phyloP scores from a whole-genome alignment of 2,329 filamentous ascomycete genomes.

The Pseudonectria buxi region DNA sequence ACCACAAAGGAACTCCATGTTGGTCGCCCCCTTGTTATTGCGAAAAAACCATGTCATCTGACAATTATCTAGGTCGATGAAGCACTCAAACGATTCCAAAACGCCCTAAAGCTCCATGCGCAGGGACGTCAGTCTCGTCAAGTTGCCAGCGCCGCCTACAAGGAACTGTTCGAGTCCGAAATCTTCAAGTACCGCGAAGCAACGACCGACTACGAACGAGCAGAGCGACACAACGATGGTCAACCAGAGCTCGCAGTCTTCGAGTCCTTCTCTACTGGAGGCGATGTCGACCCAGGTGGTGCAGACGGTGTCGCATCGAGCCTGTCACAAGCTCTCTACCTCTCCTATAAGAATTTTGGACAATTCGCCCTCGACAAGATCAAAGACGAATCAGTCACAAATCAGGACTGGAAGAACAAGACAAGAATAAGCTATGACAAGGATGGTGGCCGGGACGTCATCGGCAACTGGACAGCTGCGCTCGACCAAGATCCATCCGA shows the following conservation, averaged over 20 bases:
- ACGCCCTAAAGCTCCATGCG: conserved; percentile 82
- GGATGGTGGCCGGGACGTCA: conserved; percentile 36
- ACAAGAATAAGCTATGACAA: conserved; percentile 21
- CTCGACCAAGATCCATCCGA: conserved; percentile 61
- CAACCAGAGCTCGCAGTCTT: conserved; percentile 33
- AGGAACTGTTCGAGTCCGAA: conserved; percentile 79
- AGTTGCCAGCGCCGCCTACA: conserved; percentile 75
- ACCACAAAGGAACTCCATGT: conserved; percentile 89
- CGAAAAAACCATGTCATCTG: neutral
- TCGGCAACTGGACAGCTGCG: conserved; percentile 52
- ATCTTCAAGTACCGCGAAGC: conserved; percentile 92
- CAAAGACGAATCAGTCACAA: conserved; percentile 29
- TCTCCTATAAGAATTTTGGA: conserved; percentile 92
- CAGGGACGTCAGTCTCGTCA: conserved; percentile 72
- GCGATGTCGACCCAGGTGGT: conserved; percentile 53
- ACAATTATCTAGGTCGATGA: conserved; percentile 65
- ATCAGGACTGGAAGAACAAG: conserved; percentile 44
- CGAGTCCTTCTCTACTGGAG: conserved; percentile 43
- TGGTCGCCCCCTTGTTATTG: conserved; percentile 1
- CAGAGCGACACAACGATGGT: conserved; percentile 49
- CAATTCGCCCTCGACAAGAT: conserved; percentile 75
- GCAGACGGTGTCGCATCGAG: conserved; percentile 72
- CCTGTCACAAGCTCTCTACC: conserved; percentile 80
- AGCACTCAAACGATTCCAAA: conserved; percentile 89
- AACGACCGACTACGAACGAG: conserved; percentile 72